Conservation (phyloP, 257 asterid genomes). For the Eucommia ulmoides region DNA sequence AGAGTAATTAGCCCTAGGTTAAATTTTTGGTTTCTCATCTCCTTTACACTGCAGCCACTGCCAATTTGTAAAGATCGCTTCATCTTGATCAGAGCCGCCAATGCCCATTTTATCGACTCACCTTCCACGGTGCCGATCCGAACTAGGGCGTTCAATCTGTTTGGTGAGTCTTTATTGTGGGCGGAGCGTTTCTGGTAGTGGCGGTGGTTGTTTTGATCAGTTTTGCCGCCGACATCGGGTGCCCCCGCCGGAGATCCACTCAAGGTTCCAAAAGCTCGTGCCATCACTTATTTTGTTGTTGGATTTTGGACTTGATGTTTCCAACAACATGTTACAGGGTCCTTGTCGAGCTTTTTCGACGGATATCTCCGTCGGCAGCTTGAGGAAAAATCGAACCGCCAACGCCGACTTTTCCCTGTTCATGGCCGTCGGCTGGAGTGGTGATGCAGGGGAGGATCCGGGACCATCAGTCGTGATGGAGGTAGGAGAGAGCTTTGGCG, state of each 20-base stretch:
- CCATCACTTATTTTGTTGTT: conserved; percentile 8
- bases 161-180: background rate
- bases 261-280: conserved; percentile 3
- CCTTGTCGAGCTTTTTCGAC: conserved; percentile 11
- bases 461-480: conserved; percentile 73
- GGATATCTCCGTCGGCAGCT: conserved; percentile 6
- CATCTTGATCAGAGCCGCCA: too few relatives aligned
- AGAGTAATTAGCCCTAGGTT: too few relatives aligned
- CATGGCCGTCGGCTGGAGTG: conserved; percentile 39
- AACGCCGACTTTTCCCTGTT: conserved; percentile 8
- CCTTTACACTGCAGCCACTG: too few relatives aligned
- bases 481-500: conserved; percentile 54
- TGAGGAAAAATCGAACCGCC: conserved; percentile 3
- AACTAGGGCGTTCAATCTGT: too few relatives aligned
- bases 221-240: conserved; percentile 12
- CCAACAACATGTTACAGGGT: conserved; percentile 12
- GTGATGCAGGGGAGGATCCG: conserved; percentile 60
- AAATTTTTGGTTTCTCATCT: too few relatives aligned
- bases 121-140: too few relatives aligned
- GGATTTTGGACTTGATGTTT: conserved; percentile 16
- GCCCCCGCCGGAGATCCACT: conserved; percentile 8
- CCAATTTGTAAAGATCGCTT: too few relatives aligned
- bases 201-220: conserved; percentile 8
- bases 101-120: too few relatives aligned
- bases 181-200: conserved; percentile 7